These are phyloP conservation scores for Caloboletus firmus DNA, from an alignment of 1,284 basidiomycete species.

Conservation along the genomic window DNA sequence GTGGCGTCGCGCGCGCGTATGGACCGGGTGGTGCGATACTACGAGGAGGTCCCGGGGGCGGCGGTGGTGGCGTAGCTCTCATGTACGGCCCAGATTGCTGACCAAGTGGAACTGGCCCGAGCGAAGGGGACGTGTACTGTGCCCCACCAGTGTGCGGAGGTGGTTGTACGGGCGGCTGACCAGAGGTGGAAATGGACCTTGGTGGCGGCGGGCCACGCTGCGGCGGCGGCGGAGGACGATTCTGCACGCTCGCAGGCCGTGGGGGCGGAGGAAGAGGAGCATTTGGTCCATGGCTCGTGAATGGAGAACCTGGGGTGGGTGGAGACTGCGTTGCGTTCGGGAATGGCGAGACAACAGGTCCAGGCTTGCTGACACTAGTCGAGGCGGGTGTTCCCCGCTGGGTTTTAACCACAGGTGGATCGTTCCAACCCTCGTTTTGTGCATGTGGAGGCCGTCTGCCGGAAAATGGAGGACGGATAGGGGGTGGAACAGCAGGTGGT, in stretches of 20 bases:
- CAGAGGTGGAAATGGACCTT: conserved; percentile 41
- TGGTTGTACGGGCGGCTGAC: conserved; percentile 38
- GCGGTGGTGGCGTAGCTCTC: conserved; percentile 42
- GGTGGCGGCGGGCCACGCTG: conserved; percentile 40
- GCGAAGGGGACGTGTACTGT: conserved; percentile 44
- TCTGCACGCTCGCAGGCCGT: conserved; percentile 60
- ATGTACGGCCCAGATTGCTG: conserved; percentile 35
- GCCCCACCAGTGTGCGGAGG: conserved; percentile 42
- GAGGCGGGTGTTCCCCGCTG: conserved; percentile 55
- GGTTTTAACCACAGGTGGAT: conserved; percentile 60
- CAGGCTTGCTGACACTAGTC: conserved; percentile 51
- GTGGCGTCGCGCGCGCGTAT: conserved; percentile 45
- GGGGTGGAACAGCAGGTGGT: conserved; percentile 22
- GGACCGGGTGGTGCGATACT: conserved; percentile 32
- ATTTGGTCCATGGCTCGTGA: conserved; percentile 42
- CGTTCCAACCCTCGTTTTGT: conserved; percentile 90
- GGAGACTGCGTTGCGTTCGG: conserved; percentile 66
- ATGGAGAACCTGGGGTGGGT: conserved; percentile 45
- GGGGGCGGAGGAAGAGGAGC: conserved; percentile 57
- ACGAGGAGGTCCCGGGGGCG: conserved; percentile 33
- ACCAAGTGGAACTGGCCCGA: conserved; percentile 31
- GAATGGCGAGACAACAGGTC: conserved; percentile 87
- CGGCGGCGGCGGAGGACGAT: conserved; percentile 45
- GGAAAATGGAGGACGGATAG: conserved; percentile 24
- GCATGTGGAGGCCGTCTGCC: conserved; percentile 47